Base-by-base conservation (phyloP, 176 grass and related monocot species). In the Carex parvula region DNA sequence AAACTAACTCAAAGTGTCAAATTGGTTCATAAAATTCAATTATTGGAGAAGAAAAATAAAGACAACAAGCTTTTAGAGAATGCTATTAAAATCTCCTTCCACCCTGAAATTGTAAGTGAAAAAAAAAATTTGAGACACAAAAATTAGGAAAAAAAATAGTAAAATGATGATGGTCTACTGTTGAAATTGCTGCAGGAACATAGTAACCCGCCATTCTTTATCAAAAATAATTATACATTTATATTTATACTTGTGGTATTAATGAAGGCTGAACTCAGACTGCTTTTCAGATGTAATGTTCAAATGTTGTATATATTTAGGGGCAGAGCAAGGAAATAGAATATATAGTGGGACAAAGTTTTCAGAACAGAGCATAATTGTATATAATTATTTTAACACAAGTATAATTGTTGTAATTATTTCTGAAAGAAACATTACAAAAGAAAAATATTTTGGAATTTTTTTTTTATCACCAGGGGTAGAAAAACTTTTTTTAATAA, bases 101-200 rank as follows among this genome's bases (percentile, higher is more conserved):
- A 92, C 83, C 66, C 93, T 95, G 7, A 60, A 64, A 62, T 81
- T 62, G 4, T 2, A 46, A 79, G 30, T 17, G 15, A 24, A 12
- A 48, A 39, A 81, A 21, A 71, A 42, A 71, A n/a, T 10, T 42
- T 0, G 39, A 32, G 39, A 18, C 1, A 21, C 6, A 74, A 46
- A 3, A 50, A 12, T 5, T n/a, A n/a, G 0, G 20, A 7, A 4
- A 73, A 73, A 3, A 74, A 29, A 74, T 14, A 24, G 1, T 14
- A 52, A 50, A 44, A 21, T 42, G 20, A 52, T 24, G 17, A 74
- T 26, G 20, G 52, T 52, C 6, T 21, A 52, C 70, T 52, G 20
- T 24, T 53, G 18, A 71, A 74, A 53, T 6, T 74, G 18, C 41
- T 74, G 2, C 3, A 72, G 35, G 17, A 72, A 72, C 39, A 46